phyloP scores from a whole-genome alignment of 495 filamentous ascomycete species.

The Tricharina praecox region DNA sequence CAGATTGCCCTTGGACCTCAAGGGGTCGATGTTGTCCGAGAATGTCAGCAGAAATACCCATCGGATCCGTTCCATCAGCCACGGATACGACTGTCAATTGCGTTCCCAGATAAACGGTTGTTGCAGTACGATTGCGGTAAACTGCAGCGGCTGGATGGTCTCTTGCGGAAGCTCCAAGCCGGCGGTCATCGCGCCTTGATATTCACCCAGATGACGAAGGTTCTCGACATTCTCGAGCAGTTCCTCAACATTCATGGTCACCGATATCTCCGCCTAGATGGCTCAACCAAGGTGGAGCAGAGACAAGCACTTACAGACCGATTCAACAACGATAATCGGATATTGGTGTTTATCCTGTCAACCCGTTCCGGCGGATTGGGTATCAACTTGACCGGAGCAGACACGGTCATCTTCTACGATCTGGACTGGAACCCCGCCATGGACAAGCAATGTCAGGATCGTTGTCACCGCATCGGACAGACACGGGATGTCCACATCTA shows the following conservation, averaged over 20 bases:
- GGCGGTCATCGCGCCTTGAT: conserved; percentile 87
- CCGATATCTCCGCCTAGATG: conserved; percentile 89
- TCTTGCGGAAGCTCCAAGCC: conserved; percentile 73
- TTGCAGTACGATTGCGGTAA: conserved; percentile 98
- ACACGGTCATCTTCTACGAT: conserved; percentile 99
- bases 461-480: conserved; percentile 94
- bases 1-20: conserved; percentile 42
- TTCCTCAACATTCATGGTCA: conserved; percentile 97
- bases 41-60: conserved; percentile 24
- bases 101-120: conserved; percentile 88
- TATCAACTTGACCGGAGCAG: conserved; percentile 91
- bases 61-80: conserved; percentile 83
- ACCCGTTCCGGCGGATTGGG: conserved; percentile 88
- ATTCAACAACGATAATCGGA: conserved; percentile 88
- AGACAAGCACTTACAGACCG: conserved; percentile 89
- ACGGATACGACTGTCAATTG: conserved; percentile 80
- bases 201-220: conserved; percentile 99
- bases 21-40: conserved; percentile 45
- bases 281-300: conserved; percentile 83
- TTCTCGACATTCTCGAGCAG: conserved; percentile 90
- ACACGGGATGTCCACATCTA: conserved; percentile 98
- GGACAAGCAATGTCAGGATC: conserved; percentile 98
- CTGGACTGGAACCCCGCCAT: conserved; percentile 99
- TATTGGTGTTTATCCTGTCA: conserved; percentile 86
- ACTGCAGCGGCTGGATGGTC: conserved; percentile 71